Evolutionary conservation across 495 filamentous ascomycete genomes (phyloP).

Genomic region (Elasticomyces elasticus): DNA sequence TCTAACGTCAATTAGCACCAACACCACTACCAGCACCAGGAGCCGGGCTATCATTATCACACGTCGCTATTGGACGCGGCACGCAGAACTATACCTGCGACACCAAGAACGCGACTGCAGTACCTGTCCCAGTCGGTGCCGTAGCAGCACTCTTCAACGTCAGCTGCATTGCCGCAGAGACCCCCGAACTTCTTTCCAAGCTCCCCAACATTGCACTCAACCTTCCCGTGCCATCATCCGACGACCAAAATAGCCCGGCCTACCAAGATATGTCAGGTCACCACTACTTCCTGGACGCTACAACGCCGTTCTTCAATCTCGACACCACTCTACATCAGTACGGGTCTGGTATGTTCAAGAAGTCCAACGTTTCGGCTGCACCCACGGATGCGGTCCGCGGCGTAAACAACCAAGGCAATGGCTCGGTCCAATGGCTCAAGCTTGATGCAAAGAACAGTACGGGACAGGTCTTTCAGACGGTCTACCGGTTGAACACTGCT

Average conservation of each 20-base stretch:
- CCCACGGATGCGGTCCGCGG: constrained; percentile 49
- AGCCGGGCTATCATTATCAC: constrained; percentile 50
- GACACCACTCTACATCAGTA: constrained; percentile 45
- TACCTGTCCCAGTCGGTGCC: constrained; percentile 61
- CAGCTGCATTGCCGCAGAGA: constrained; percentile 62
- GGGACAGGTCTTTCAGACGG: constrained; percentile 55
- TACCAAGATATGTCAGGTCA: constrained; percentile 58
- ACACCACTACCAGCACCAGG: constrained; percentile 47
- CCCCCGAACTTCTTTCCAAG: constrained; percentile 53
- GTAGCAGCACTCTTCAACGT: constrained; percentile 80
- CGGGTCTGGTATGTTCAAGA: constrained; percentile 51
- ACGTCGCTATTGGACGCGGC: constrained; percentile 78
- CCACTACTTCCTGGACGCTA: constrained; percentile 63
- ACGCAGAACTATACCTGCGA: constrained; percentile 89
- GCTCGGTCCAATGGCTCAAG: constrained; percentile 67
- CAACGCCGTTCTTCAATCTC: constrained; percentile 70
- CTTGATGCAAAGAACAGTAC: constrained; percentile 24
- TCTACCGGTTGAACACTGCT: constrained; percentile 80
- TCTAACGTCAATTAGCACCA: constrained; percentile 18
- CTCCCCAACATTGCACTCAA: constrained; percentile 46
- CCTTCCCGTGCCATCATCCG: constrained; percentile 34
- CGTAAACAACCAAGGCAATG: constrained; percentile 37
- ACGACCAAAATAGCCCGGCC: constrained; percentile 35
- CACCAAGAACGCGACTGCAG: constrained; percentile 40
- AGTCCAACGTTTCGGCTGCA: constrained; percentile 42